Evolutionary conservation across 106 monocot species (phyloP).

Genomic region (Phalaenopsis aphrodite): DNA sequence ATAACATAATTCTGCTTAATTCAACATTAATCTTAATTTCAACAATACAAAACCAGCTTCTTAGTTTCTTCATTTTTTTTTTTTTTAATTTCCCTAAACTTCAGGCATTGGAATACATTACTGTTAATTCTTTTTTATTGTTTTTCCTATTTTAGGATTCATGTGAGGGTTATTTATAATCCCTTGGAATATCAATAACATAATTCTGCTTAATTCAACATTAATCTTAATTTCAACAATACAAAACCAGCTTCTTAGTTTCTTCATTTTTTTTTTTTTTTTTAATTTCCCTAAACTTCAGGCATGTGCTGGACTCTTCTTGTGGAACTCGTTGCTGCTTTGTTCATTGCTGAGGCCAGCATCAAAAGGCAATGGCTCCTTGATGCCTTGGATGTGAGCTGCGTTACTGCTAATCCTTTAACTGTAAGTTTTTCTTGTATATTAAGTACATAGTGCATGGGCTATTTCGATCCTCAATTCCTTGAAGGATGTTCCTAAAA

Average conservation of each 20-base stretch:
- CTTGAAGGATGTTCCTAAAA: not conserved
- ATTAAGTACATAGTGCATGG: not conserved
- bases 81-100: too few relatives aligned
- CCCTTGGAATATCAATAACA: too few relatives aligned
- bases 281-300: constrained; percentile 23
- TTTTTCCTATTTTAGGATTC: too few relatives aligned
- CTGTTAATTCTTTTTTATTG: too few relatives aligned
- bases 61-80: not conserved
- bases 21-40: too few relatives aligned
- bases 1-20: too few relatives aligned
- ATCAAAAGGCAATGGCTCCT: constrained; percentile 71
- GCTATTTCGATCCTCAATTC: too few relatives aligned
- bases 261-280: not conserved
- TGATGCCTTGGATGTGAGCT: constrained; percentile 84
- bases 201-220: too few relatives aligned
- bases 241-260: not conserved
- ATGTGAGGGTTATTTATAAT: too few relatives aligned
- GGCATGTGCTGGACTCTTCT: constrained; percentile 72
- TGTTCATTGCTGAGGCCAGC: constrained; percentile 30
- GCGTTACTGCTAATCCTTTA: constrained; percentile 54
- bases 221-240: too few relatives aligned
- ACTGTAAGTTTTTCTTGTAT: constrained; percentile 38
- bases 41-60: not conserved
- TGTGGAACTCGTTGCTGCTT: constrained; percentile 53
- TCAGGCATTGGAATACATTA: too few relatives aligned